Base-by-base conservation (phyloP, 2,329 filamentous ascomycete genomes). In the Neoascochyta sp. region DNA sequence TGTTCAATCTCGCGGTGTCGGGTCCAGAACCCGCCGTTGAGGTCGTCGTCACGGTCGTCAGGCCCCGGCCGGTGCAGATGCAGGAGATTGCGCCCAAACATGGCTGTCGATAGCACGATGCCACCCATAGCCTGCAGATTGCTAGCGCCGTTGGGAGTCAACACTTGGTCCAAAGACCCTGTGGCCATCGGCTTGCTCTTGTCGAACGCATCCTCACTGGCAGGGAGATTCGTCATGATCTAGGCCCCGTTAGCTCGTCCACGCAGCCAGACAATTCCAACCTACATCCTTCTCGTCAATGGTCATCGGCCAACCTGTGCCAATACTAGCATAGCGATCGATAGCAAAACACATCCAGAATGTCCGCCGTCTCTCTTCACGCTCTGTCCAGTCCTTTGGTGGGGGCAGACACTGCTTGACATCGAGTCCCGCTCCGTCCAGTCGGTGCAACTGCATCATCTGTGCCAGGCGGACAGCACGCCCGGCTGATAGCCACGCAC, bases 21-120 rank as follows among this genome's bases (percentile, higher is more conserved):
- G 57, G 85, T 94, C 92, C 92, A 98, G 62, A 95, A 98, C 29
- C 86, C 83, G 16, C 90, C 89, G 51, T 94, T 90, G 27, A 95
- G 74, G 54, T 96, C 87, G 50, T 86, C 74, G 39, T 95, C 90
- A 25, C 79, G 78, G 43, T 95, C 87, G 29, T 92, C 80, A 3
- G 76, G 68, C 40, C 86, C 82, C 5, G 89, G 86, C 3, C 92
- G 83, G 66, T 96, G 90, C 3, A 96, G 74, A 62, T 98, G 92
- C 16, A 85, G 77, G 10, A 96, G 73, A 54, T 95, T 96, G 24
- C 87, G 83, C 7, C 92, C 92, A 57, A 95, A 93, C 5, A 96
- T 73, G 40, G 80, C 84, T n/a, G 88, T 83, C 73, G 95, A 81
- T 17, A 96, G 70, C 19, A 89, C 78, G 24, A 95, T 80, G 27